Conservation (phyloP, 2,329 filamentous ascomycete species). For the Ceratocystis lukuohia region DNA sequence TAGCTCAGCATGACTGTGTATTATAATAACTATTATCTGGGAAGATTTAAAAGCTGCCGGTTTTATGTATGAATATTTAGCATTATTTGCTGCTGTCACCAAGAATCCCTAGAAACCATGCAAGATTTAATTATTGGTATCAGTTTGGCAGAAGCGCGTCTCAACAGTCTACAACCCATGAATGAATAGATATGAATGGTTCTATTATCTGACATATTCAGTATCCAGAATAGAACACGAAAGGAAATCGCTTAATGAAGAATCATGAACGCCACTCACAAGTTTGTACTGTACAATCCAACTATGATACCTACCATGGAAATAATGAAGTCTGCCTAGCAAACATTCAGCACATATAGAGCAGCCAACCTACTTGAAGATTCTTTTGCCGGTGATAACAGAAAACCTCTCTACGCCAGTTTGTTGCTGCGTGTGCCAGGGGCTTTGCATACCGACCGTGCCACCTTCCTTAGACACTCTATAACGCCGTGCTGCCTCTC, state of each 20-base stretch:
- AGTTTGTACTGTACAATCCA: not conserved
- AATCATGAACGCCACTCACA: not conserved
- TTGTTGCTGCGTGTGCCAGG: slow-evolving; percentile 48
- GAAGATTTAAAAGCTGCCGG: not conserved
- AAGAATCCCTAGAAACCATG: not conserved
- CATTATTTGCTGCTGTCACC: not conserved
- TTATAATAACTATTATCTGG: not conserved
- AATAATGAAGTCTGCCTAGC: not conserved
- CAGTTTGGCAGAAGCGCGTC: not conserved
- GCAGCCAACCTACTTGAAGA: slow-evolving; percentile 35
- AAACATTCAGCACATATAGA: not conserved
- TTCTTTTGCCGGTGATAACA: slow-evolving; percentile 36
- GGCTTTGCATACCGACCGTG: slow-evolving; percentile 44
- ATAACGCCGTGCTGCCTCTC: slow-evolving; percentile 59
- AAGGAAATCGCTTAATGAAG: not conserved
- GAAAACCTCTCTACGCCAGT: slow-evolving; percentile 49
- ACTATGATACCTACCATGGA: not conserved
- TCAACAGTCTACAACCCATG: not conserved
- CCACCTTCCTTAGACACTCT: slow-evolving; percentile 49
- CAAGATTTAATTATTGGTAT: not conserved
- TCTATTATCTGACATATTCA: not conserved
- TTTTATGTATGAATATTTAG: slow-evolving; percentile 5
- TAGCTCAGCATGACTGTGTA: slow-evolving; percentile 2
- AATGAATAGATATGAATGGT: not conserved
- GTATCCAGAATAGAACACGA: not conserved